Percentiles rank a stretch among this genome's conserved stretches.
These are phyloP conservation scores for Daldinia grandis DNA, from an alignment of 495 filamentous ascomycete genomes.

Conservation along the genomic window DNA sequence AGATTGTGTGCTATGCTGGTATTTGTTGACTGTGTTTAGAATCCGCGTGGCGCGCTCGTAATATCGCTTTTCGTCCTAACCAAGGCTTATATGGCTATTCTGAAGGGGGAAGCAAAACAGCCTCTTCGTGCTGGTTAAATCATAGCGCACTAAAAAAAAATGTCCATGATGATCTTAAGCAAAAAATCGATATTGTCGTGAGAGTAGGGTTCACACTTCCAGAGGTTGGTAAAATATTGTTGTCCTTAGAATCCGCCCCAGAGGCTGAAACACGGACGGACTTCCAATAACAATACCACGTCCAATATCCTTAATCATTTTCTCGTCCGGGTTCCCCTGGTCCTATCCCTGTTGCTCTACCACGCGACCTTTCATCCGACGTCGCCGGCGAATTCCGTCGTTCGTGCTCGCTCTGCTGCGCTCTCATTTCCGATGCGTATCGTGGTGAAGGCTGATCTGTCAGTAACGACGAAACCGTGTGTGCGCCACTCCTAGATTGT, in stretches of 20 bases:
- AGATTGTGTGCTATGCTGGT: slow-evolving; percentile 1
- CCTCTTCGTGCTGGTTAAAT: slow-evolving; percentile 22
- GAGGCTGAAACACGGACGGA: slow-evolving; percentile 34
- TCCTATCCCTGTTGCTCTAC: slow-evolving; percentile 30
- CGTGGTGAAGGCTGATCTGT: slow-evolving; percentile 55
- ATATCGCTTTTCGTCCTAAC: slow-evolving; percentile 9
- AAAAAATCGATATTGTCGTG: slow-evolving; percentile 16
- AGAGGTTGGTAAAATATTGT: background rate
- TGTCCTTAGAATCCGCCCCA: background rate
- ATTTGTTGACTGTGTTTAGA: background rate
- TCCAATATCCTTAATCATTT: slow-evolving; percentile 35
- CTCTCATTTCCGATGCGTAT: slow-evolving; percentile 44
- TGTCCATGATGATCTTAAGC: slow-evolving; percentile 10
- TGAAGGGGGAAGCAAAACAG: background rate
- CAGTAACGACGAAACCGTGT: slow-evolving; percentile 59
- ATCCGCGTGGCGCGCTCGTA: slow-evolving; percentile 8
- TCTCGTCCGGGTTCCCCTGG: slow-evolving; percentile 36
- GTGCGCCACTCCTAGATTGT: slow-evolving; percentile 49
- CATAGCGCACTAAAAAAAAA: slow-evolving; percentile 7
- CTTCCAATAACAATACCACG: slow-evolving; percentile 8
- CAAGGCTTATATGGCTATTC: background rate
- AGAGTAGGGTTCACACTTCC: background rate
- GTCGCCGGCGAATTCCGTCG: slow-evolving; percentile 40
- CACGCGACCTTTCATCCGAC: slow-evolving; percentile 45
- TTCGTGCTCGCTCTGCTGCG: slow-evolving; percentile 36